These are phyloP conservation scores for Erucastrum elatum DNA, from an alignment of 345 rosid species.

Conservation along the genomic window DNA sequence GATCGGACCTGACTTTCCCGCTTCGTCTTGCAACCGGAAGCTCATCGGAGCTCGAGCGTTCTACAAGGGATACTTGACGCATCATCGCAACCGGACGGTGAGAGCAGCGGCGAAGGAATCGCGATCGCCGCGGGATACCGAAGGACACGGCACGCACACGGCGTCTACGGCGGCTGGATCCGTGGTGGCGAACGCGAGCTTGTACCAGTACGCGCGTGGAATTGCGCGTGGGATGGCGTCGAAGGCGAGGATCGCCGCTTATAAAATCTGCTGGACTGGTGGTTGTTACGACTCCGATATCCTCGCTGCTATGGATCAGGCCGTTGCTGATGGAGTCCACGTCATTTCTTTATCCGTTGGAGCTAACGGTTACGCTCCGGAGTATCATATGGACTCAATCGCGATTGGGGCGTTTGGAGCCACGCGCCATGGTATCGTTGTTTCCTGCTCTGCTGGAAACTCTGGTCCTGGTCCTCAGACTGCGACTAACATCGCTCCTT, in stretches of 20 bases:
- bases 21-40: constrained; percentile 66
- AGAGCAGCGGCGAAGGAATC: constrained; percentile 52
- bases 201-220: constrained; percentile 61
- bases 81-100: constrained; percentile 36
- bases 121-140: constrained; percentile 75
- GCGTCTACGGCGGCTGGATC: constrained; percentile 90
- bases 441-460: not conserved
- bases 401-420: not conserved
- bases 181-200: constrained; percentile 60
- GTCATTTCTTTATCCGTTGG: constrained; percentile 89
- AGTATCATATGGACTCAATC: constrained; percentile 63
- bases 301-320: constrained; percentile 93
- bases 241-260: constrained; percentile 77
- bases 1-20: constrained; percentile 57
- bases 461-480: not conserved
- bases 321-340: constrained; percentile 75
- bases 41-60: constrained; percentile 82
- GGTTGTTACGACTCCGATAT: constrained; percentile 93
- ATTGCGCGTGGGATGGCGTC: constrained; percentile 91
- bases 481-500: not conserved
- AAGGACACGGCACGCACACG: constrained; percentile 89
- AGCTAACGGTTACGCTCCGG: constrained; percentile 68
- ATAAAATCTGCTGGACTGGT: constrained; percentile 77
- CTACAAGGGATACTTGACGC: constrained; percentile 54
- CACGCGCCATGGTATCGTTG: not conserved